Evolutionary conservation across 352 stramenopile genomes (phyloP), one percentile per base, ranked within the genome.

Genomic region (Globisporangium apiculatum): DNA sequence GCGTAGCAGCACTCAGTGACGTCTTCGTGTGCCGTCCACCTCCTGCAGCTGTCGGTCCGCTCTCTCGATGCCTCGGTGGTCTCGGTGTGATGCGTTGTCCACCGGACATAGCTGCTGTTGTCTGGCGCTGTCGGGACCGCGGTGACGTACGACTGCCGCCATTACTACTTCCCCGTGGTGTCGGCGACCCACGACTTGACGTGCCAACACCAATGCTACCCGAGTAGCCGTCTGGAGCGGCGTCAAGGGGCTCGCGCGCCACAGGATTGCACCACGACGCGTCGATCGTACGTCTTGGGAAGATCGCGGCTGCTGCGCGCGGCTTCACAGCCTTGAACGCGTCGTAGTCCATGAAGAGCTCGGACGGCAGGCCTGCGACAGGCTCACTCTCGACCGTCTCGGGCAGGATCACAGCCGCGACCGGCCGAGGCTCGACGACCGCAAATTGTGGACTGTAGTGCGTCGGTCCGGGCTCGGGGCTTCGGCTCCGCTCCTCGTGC

Each of bases 261-360:
- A 90, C 73, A 9, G 82, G 82, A 40, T 92, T 89, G 53, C 82
- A 92, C 82, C 82, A 90, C n/a, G 82, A 92, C 0, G 78, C 74
- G 43, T 74, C 72, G 35, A 76, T 73, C 54, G 78, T 82, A 17
- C 76, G 67, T 48, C 86, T 86, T 0, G 71, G 69, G 51, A 92
- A 90, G 15, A 75, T 67, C 7, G 66, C 58, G 1, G 75, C 65
- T 38, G 65, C 51, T 37, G 76, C 60, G 3, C 76, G 65, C 31
- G 82, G 79, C 47, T 83, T 86, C 0, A 87, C 66, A 18, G 60
- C 67, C 37, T 88, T 82, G 41, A 88, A 77, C 0, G 67, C 64
- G 11, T 90, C 68, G 51, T 90, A 88, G 60, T 92, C 70, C 56
- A 92, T 92, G 31, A 85, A 84, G 1, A 88, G 37, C 12, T 84